phyloP scores from a whole-genome alignment of 768 basidiomycete species.

The Zangia roseola region DNA sequence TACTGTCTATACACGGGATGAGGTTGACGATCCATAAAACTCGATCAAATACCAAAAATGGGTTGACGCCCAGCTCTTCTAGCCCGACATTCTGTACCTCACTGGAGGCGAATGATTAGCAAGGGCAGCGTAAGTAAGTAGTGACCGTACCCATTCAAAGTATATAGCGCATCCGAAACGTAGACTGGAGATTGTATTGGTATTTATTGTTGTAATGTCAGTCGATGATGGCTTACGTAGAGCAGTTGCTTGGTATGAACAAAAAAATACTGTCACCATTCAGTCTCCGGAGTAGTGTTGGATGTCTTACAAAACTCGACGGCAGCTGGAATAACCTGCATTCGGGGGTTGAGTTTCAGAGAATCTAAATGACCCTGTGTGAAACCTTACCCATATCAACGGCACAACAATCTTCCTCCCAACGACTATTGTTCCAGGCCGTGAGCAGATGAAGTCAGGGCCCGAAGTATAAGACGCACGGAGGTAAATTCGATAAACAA shows the following conservation, averaged over 20 bases:
- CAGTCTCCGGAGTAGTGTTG: not conserved
- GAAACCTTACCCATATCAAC: not conserved
- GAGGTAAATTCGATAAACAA: constrained; percentile 1
- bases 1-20: not conserved
- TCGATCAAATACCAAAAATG: not conserved
- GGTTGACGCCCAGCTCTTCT: not conserved
- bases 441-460: too few relatives aligned
- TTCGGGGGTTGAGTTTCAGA: not conserved
- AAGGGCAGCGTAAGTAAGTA: not conserved
- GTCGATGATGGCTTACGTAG: not conserved
- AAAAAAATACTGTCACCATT: too few relatives aligned
- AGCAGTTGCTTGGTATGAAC: not conserved
- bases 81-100: not conserved
- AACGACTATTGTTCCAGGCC: not conserved
- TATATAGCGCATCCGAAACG: not conserved
- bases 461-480: not conserved
- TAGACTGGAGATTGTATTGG: not conserved
- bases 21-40: not conserved
- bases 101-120: not conserved
- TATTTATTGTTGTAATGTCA: not conserved
- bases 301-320: not conserved
- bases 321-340: not conserved
- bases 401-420: not conserved
- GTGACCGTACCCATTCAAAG: not conserved
- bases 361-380: not conserved